phyloP scores from a whole-genome alignment of 2,329 filamentous ascomycete species.

The Cyclaneusma minus region DNA sequence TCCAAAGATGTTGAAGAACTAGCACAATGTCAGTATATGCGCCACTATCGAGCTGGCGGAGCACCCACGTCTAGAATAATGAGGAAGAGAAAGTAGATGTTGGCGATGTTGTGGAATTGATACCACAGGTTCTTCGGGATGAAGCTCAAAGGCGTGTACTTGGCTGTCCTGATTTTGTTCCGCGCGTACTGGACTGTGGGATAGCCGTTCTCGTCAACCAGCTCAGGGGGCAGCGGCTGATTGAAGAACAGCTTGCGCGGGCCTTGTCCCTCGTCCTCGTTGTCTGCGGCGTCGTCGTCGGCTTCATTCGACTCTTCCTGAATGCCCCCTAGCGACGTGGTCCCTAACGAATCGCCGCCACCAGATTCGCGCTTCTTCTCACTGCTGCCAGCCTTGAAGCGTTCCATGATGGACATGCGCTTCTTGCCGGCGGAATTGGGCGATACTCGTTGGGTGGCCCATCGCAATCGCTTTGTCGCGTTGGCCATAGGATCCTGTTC shows the following conservation, averaged over 20 bases:
- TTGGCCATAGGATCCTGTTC: slow-evolving; percentile 36
- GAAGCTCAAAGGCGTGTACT: slow-evolving; percentile 92
- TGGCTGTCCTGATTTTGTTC: slow-evolving; percentile 96
- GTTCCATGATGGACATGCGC: slow-evolving; percentile 67
- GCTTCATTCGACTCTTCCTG: slow-evolving; percentile 12
- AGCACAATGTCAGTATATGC: slow-evolving; percentile 15
- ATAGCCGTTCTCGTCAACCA: slow-evolving; percentile 67
- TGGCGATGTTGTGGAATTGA: slow-evolving; percentile 97
- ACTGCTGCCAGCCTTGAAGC: slow-evolving; percentile 41
- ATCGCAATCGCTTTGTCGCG: slow-evolving; percentile 68
- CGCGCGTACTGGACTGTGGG: slow-evolving; percentile 57
- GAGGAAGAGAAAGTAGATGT: slow-evolving; percentile 94
- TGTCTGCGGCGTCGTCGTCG: slow-evolving; percentile 18
- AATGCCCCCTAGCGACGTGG: slow-evolving; percentile 17
- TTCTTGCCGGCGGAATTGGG: slow-evolving; percentile 64
- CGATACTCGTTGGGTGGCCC: slow-evolving; percentile 84
- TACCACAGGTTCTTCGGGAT: slow-evolving; percentile 94
- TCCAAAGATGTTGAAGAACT: slow-evolving; percentile 96
- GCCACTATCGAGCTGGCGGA: neutral
- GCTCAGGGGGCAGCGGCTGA: slow-evolving; percentile 55
- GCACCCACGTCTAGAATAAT: slow-evolving; percentile 81
- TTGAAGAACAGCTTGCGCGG: slow-evolving; percentile 70
- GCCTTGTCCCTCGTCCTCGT: slow-evolving; percentile 21
- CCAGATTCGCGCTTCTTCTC: slow-evolving; percentile 53
- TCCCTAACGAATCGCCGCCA: slow-evolving; percentile 18